A percentile compares a stretch with the other conserved stretches of the same genome.
Conservation (phyloP, 345 rosid species). For the Crucihimalaya himalaica region DNA sequence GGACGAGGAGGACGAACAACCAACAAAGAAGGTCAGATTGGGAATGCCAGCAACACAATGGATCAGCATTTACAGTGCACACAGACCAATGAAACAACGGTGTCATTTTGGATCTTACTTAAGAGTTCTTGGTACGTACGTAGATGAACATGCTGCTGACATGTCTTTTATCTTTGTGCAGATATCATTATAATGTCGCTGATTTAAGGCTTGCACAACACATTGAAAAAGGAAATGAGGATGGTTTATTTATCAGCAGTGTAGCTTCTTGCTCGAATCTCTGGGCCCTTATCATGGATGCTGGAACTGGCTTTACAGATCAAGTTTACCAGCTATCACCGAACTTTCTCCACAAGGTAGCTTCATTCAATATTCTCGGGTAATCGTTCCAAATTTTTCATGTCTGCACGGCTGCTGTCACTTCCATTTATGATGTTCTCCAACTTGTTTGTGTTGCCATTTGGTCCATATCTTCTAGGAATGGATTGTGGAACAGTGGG, state of each 20-base stretch:
- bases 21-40: constrained; percentile 91
- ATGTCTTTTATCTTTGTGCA: constrained; percentile 37
- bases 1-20: constrained; percentile 93
- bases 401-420: constrained; percentile 16
- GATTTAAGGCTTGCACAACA: constrained; percentile 78
- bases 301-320: constrained; percentile 79
- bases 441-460: constrained; percentile 17
- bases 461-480: constrained; percentile 50
- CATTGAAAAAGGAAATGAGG: constrained; percentile 86
- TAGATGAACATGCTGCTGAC: constrained; percentile 15
- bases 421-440: constrained; percentile 7
- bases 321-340: constrained; percentile 89
- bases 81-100: constrained; percentile 98
- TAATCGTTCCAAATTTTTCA: constrained; percentile 1
- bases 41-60: constrained; percentile 99
- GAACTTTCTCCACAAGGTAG: constrained; percentile 85
- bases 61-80: constrained; percentile 96
- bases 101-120: constrained; percentile 30
- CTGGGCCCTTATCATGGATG: constrained; percentile 99
- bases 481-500: constrained; percentile 99
- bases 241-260: constrained; percentile 85
- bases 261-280: constrained; percentile 89
- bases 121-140: constrained; percentile 17
- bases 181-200: constrained; percentile 95
- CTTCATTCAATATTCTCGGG: constrained; percentile 19